Evolutionary conservation across 2,329 filamentous ascomycete genomes (phyloP).

Genomic region (Aspergillus pseudonomiae): DNA sequence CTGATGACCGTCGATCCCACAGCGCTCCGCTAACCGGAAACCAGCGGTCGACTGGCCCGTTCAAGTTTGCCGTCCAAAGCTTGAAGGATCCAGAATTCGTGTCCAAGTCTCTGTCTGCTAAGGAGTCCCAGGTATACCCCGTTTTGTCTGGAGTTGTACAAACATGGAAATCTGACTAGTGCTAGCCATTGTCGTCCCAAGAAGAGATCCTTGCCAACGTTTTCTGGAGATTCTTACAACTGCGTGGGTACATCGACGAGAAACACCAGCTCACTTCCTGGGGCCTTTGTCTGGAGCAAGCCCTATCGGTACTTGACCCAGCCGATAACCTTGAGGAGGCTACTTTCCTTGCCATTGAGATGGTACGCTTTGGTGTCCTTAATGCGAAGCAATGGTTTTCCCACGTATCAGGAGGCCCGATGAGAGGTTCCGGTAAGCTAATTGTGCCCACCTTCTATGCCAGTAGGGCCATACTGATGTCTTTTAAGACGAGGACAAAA

Average conservation of each 20-base stretch:
- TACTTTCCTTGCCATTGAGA: constrained; percentile 80
- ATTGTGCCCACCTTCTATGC: not conserved
- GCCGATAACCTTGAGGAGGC: constrained; percentile 70
- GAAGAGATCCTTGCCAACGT: constrained; percentile 74
- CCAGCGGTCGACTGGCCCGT: constrained; percentile 33
- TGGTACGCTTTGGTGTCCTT: constrained; percentile 77
- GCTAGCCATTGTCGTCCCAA: constrained; percentile 59
- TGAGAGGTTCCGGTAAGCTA: constrained; percentile 56
- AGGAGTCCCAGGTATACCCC: constrained; percentile 45
- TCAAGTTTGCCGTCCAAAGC: constrained; percentile 58
- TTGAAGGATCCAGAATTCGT: constrained; percentile 72
- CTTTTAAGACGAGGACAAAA: constrained; percentile 69
- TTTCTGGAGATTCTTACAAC: constrained; percentile 85
- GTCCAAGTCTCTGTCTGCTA: constrained; percentile 66
- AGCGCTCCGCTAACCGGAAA: constrained; percentile 5
- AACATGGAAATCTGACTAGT: constrained; percentile 14
- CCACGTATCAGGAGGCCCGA: constrained; percentile 60
- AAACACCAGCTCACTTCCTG: constrained; percentile 79
- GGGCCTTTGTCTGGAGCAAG: constrained; percentile 77
- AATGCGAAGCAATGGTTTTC: constrained; percentile 69
- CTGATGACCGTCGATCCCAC: not conserved
- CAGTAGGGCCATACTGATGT: constrained; percentile 14
- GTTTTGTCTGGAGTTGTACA: no score
- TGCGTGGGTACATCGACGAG: constrained; percentile 80
- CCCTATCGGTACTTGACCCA: constrained; percentile 65